These are phyloP conservation scores for Atkinsonella hypoxylon DNA, from an alignment of 2,329 filamentous ascomycete species.

Conservation along the genomic window DNA sequence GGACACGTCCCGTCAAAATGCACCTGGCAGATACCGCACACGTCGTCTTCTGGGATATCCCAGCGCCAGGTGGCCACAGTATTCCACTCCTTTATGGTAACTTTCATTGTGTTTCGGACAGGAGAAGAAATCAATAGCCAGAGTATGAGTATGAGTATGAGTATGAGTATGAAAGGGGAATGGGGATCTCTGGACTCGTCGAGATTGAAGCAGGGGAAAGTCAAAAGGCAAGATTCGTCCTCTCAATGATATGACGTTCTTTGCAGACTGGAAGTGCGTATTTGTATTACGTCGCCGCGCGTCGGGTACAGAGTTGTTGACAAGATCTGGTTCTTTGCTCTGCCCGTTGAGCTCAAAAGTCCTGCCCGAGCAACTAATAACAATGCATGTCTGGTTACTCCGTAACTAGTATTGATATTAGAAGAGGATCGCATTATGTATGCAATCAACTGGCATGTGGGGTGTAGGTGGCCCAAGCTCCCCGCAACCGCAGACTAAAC, in stretches of 20 bases:
- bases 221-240: no score
- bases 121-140: no score
- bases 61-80: constrained; percentile 94
- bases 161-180: no score
- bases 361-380: background rate
- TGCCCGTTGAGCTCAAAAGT: background rate
- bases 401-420: no score
- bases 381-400: no score
- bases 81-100: constrained; percentile 87
- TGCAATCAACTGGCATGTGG: background rate
- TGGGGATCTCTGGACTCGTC: no score
- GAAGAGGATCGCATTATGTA: no score
- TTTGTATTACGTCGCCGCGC: background rate
- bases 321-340: background rate
- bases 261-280: background rate
- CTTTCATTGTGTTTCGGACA: constrained; percentile 56
- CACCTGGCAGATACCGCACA: constrained; percentile 96
- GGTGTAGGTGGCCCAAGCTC: constrained; percentile 3
- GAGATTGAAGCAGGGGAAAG: no score
- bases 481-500: background rate
- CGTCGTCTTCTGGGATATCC: constrained; percentile 95
- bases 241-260: no score
- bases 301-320: background rate
- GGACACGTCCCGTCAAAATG: constrained; percentile 97
- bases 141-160: no score